Evolutionary conservation across 805 yeast genomes (phyloP).

Genomic region (Cyberlindnera subsufficiens): DNA sequence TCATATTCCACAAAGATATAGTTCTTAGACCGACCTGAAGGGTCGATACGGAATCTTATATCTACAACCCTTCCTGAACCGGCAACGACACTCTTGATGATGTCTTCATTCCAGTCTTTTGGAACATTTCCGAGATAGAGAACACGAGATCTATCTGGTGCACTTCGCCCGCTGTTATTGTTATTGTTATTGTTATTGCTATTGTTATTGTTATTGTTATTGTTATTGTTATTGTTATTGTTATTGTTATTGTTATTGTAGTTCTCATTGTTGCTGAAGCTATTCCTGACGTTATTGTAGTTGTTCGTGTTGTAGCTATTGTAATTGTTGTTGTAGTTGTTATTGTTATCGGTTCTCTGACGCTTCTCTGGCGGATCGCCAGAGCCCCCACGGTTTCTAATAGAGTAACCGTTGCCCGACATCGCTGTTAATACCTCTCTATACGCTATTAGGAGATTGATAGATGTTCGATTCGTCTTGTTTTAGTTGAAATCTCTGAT

Average conservation of each 20-base stretch:
- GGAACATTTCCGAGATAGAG: slow-evolving; percentile 62
- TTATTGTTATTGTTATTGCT: background rate
- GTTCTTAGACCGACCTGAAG: slow-evolving; percentile 55
- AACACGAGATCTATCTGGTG: slow-evolving; percentile 26
- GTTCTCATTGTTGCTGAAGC: background rate
- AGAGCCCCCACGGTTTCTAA: slow-evolving; percentile 10
- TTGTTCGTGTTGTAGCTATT: background rate
- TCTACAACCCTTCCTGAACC: slow-evolving; percentile 71
- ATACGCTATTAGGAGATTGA: no score
- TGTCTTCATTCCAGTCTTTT: slow-evolving; percentile 63
- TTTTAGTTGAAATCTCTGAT: no score
- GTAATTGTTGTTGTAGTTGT: background rate
- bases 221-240: slow-evolving; percentile 8
- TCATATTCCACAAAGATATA: slow-evolving; percentile 59
- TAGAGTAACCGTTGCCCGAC: slow-evolving; percentile 15
- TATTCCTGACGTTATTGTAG: no score
- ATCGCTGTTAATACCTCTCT: slow-evolving; percentile 1
- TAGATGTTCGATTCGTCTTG: no score
- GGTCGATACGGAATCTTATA: slow-evolving; percentile 37
- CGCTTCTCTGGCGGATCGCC: slow-evolving; percentile 13
- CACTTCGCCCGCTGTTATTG: background rate
- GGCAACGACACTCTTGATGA: slow-evolving; percentile 57
- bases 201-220: background rate
- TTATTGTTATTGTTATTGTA: background rate
- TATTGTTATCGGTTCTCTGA: slow-evolving; percentile 2